These are phyloP conservation scores for Hypoxylon fuscum DNA, from an alignment of 495 filamentous ascomycete species.

Conservation along the genomic window DNA sequence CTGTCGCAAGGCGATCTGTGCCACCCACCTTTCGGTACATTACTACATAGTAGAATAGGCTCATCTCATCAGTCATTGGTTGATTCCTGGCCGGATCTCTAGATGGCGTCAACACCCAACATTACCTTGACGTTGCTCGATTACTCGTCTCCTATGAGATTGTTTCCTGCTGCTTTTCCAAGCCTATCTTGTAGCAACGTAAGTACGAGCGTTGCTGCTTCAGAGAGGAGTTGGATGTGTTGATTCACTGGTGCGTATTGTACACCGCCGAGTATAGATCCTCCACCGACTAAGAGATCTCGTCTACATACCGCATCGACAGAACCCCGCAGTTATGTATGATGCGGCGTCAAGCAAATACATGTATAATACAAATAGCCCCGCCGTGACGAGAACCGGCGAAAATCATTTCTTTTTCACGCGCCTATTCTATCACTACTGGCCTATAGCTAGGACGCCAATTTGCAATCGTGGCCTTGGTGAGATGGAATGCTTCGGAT, in stretches of 20 bases:
- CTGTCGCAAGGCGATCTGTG: conserved; percentile 1
- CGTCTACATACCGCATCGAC: no score
- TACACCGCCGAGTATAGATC: not conserved
- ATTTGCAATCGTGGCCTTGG: conserved; percentile 9
- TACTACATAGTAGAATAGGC: no score
- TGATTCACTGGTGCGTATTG: not conserved
- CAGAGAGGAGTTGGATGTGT: no score
- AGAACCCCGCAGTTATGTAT: no score
- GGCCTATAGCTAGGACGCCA: conserved; percentile 15
- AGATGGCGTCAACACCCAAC: no score
- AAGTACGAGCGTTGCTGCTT: no score
- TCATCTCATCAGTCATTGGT: not conserved
- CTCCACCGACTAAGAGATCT: no score
- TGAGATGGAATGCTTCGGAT: conserved; percentile 7
- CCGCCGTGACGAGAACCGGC: not conserved
- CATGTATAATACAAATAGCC: conserved; percentile 3
- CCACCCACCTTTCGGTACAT: not conserved
- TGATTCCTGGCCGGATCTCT: no score
- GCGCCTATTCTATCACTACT: conserved; percentile 8
- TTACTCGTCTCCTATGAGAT: no score
- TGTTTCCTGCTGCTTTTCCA: no score
- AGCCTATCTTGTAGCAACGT: no score
- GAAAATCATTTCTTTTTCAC: conserved; percentile 15
- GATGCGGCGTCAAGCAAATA: not conserved
- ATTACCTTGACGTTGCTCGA: no score